Conservation (phyloP, 2,329 filamentous ascomycete genomes). For the Piedraia hortae region DNA sequence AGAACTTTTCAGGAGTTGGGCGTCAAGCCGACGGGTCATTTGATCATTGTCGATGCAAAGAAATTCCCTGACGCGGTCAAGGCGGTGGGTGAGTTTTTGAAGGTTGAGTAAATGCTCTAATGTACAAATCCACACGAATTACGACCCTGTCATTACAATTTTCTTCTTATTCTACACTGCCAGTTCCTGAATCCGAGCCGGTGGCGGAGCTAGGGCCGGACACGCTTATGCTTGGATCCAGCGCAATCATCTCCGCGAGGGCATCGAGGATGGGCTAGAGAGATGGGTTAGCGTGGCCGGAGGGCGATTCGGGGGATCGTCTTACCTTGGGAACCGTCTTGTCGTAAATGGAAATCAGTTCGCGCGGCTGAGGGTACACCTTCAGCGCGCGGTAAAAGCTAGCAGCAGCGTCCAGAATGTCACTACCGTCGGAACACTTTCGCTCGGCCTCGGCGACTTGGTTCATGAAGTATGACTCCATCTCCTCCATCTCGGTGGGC, state of each 20-base stretch:
- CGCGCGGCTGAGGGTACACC: slow-evolving; percentile 81
- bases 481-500: slow-evolving; percentile 70
- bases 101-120: too few species aligned
- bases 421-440: slow-evolving; percentile 55
- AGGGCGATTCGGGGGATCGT: not conserved
- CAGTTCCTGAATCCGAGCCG: too few species aligned
- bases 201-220: slow-evolving; percentile 8
- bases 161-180: too few species aligned
- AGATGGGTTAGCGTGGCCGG: slow-evolving; percentile 2
- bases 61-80: slow-evolving; percentile 54
- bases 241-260: slow-evolving; percentile 90
- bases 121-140: too few species aligned
- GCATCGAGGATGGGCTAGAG: slow-evolving; percentile 67
- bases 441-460: slow-evolving; percentile 74
- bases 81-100: slow-evolving; percentile 48
- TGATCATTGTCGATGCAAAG: slow-evolving; percentile 60
- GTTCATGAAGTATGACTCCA: slow-evolving; percentile 88
- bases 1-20: slow-evolving; percentile 84
- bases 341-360: slow-evolving; percentile 90
- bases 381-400: slow-evolving; percentile 97
- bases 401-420: slow-evolving; percentile 57
- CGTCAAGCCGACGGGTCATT: slow-evolving; percentile 53
- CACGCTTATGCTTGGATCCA: slow-evolving; percentile 36
- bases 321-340: slow-evolving; percentile 86
- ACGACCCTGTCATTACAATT: too few species aligned